A percentile compares a stretch with the other conserved stretches of the same genome.
These are phyloP conservation scores for Fusarium globosum DNA, from an alignment of 2,329 filamentous ascomycete species.

Conservation along the genomic window DNA sequence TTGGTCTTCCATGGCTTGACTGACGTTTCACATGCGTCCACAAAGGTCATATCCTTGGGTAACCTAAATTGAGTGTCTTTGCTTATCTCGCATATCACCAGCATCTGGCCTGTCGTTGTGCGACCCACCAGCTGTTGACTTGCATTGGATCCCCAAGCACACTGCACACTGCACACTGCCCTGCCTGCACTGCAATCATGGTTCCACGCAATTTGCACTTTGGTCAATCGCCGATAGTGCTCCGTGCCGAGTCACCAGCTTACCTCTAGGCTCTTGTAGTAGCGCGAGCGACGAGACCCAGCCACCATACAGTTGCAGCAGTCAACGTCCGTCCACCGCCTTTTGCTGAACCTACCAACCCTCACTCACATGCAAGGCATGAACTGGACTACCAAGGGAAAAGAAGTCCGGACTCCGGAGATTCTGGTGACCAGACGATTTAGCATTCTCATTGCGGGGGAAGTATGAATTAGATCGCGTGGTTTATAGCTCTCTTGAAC, in stretches of 20 bases:
- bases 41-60: background rate
- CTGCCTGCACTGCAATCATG: conserved; percentile 29
- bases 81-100: conserved; percentile 40
- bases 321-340: conserved; percentile 34
- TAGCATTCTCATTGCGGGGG: conserved; percentile 20
- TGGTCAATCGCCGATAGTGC: conserved; percentile 30
- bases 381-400: background rate
- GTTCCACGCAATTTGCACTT: conserved; percentile 38
- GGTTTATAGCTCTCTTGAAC: conserved; percentile 9
- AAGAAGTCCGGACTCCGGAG: background rate
- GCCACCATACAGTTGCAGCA: conserved; percentile 6
- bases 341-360: conserved; percentile 28
- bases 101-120: conserved; percentile 8
- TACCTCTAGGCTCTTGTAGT: conserved; percentile 15
- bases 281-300: conserved; percentile 21
- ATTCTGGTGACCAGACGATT: background rate
- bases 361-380: conserved; percentile 6
- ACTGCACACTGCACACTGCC: background rate
- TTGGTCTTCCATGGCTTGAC: background rate
- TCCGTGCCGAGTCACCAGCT: conserved; percentile 31
- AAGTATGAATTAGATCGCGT: conserved; percentile 3
- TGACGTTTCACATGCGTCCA: background rate
- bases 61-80: conserved; percentile 5
- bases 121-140: conserved; percentile 33
- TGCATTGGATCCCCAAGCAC: conserved; percentile 26